phyloP scores from a whole-genome alignment of 345 rosid genomes.

The Salix dunnii region DNA sequence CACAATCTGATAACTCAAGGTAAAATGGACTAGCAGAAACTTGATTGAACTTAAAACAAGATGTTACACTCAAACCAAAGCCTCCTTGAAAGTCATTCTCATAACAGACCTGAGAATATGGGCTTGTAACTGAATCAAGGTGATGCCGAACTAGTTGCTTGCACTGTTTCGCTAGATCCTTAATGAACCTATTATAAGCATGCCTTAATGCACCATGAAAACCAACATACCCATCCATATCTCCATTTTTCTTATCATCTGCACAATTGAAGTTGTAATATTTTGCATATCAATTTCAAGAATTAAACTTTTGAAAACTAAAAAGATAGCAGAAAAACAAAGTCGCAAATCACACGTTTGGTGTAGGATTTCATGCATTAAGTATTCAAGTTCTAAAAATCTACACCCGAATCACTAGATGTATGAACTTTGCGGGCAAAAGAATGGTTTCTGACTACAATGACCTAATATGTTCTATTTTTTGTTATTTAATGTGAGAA shows the following conservation, averaged over 20 bases:
- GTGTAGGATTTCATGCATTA: neutral
- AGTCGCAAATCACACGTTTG: neutral
- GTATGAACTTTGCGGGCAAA: no score
- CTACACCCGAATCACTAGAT: no score
- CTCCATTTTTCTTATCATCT: conserved; percentile 64
- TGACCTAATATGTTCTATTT: no score
- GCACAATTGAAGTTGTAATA: conserved; percentile 23
- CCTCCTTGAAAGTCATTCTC: conserved; percentile 67
- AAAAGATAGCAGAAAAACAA: neutral
- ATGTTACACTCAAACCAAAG: conserved; percentile 39
- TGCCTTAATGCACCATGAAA: conserved; percentile 86
- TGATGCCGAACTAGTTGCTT: conserved; percentile 87
- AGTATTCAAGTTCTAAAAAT: neutral
- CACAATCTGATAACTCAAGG: conserved; percentile 66
- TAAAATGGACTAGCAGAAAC: conserved; percentile 55
- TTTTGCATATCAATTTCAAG: neutral
- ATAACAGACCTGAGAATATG: conserved; percentile 88
- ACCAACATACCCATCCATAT: conserved; percentile 83
- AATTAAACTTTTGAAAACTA: neutral
- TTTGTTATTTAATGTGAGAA: neutral
- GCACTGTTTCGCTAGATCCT: conserved; percentile 79
- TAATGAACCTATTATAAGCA: conserved; percentile 64
- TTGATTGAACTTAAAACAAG: conserved; percentile 47
- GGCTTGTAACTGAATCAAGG: conserved; percentile 92
- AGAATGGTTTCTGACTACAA: neutral